phyloP scores from a whole-genome alignment of 208 protist genomes.

The Jaenimonas drosophilae region DNA sequence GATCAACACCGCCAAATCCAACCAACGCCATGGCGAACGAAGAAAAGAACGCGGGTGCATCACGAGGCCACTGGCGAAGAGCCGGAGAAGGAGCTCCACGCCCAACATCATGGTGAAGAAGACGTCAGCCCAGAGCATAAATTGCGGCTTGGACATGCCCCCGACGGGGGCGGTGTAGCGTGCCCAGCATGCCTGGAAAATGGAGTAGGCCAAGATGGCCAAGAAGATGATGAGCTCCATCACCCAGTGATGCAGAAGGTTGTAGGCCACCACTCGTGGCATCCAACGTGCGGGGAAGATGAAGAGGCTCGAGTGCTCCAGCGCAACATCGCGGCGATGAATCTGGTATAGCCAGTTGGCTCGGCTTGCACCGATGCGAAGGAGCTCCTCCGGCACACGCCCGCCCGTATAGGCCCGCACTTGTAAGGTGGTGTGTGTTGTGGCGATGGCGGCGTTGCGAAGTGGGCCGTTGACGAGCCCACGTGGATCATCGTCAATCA shows the following conservation, averaged over 20 bases:
- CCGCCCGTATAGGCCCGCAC: slow-evolving; percentile 43
- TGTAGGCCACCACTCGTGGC: slow-evolving; percentile 84
- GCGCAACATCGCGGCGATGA: slow-evolving; percentile 60
- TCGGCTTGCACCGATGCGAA: slow-evolving; percentile 25
- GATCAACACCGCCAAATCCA: slow-evolving; percentile 84
- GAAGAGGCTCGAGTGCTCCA: slow-evolving; percentile 79
- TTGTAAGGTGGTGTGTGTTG: slow-evolving; percentile 58
- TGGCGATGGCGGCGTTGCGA: slow-evolving; percentile 28
- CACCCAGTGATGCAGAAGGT: slow-evolving; percentile 86
- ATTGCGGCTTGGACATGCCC: slow-evolving; percentile 36
- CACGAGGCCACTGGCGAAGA: slow-evolving; percentile 80
- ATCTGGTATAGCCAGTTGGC: slow-evolving; percentile 72
- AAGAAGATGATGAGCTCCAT: slow-evolving; percentile 65
- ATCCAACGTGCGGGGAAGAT: slow-evolving; percentile 74
- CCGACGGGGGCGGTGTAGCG: slow-evolving; percentile 31
- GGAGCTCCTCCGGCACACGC: slow-evolving; percentile 38
- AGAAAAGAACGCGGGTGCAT: slow-evolving; percentile 75
- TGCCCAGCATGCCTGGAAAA: slow-evolving; percentile 77
- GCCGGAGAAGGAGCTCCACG: slow-evolving; percentile 69
- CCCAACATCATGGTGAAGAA: slow-evolving; percentile 79
- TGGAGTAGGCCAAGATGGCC: slow-evolving; percentile 72
- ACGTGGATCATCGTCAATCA: slow-evolving; percentile 49
- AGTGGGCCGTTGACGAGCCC: slow-evolving; percentile 37
- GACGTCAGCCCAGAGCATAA: slow-evolving; percentile 77
- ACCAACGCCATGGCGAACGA: slow-evolving; percentile 86